phyloP scores from a whole-genome alignment of 805 yeast genomes.

The Isabelozyma rhagii region DNA sequence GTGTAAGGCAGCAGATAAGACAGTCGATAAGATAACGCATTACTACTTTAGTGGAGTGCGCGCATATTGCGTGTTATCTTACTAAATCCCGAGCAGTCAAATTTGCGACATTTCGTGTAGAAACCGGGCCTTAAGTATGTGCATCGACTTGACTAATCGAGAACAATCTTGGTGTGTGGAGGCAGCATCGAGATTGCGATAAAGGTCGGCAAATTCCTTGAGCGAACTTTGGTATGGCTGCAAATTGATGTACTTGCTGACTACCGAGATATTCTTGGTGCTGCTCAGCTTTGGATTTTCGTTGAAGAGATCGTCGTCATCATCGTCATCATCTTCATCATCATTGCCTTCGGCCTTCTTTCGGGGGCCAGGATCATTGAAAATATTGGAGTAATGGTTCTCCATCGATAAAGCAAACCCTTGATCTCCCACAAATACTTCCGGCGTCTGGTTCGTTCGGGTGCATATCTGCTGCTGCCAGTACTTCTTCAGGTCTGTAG shows the following conservation, averaged over 20 bases:
- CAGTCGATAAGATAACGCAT: not conserved
- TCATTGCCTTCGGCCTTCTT: slow-evolving; percentile 1
- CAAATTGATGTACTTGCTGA: not conserved
- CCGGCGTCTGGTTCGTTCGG: not conserved
- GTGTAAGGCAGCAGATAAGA: not conserved
- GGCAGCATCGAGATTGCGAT: not conserved
- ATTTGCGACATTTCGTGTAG: not conserved
- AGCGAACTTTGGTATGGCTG: not conserved
- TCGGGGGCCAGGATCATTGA: slow-evolving; percentile 10
- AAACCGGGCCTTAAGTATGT: not conserved
- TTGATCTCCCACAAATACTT: not conserved
- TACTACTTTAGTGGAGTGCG: not conserved
- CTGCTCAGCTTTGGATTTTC: slow-evolving; percentile 3
- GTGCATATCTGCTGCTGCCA: not conserved
- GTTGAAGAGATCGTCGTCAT: slow-evolving; percentile 13
- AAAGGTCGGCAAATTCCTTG: not conserved
- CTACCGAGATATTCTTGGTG: not conserved
- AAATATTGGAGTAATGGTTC: slow-evolving; percentile 25
- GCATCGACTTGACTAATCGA: not conserved
- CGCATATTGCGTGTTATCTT: not conserved
- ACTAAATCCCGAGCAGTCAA: too few relatives aligned
- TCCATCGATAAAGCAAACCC: slow-evolving; percentile 17
- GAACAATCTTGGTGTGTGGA: not conserved
- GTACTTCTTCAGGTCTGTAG: slow-evolving; percentile 4
- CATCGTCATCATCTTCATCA: slow-evolving; percentile 10